These are phyloP conservation scores for Ceratocystis huliohia DNA, from an alignment of 2,329 filamentous ascomycete species.

Conservation along the genomic window DNA sequence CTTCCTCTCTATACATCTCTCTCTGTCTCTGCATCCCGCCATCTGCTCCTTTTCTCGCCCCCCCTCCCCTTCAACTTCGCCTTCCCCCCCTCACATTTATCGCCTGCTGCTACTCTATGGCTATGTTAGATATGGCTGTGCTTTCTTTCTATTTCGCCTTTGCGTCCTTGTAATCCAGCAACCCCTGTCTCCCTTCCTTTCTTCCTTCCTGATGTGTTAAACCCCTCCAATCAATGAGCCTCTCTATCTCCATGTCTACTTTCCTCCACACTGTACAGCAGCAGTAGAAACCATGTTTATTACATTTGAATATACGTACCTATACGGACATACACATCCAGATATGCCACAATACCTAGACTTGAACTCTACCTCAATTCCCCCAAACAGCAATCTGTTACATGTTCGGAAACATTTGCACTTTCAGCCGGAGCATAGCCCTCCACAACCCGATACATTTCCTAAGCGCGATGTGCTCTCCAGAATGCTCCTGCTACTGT, in stretches of 20 bases:
- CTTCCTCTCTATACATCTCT: neutral
- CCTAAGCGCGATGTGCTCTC: neutral
- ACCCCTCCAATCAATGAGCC: neutral
- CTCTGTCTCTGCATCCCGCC: neutral
- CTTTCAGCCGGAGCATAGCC: neutral
- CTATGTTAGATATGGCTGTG: neutral
- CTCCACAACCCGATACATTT: neutral
- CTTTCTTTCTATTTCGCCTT: neutral
- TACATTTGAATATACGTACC: neutral
- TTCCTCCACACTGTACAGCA: neutral
- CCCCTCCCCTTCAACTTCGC: neutral
- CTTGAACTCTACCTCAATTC: neutral
- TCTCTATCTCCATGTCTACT: neutral
- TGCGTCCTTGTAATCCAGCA: neutral
- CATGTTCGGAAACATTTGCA: conserved; percentile 3
- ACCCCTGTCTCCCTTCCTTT: neutral
- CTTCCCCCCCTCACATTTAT: neutral
- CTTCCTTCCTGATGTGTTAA: neutral
- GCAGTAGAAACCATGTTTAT: neutral
- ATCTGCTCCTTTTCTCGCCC: neutral
- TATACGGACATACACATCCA: neutral
- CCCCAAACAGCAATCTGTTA: neutral
- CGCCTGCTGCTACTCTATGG: neutral
- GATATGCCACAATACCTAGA: neutral
- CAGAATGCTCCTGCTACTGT: neutral